phyloP scores from a whole-genome alignment of 2,329 filamentous ascomycete species.

The Xylaria arbuscula region DNA sequence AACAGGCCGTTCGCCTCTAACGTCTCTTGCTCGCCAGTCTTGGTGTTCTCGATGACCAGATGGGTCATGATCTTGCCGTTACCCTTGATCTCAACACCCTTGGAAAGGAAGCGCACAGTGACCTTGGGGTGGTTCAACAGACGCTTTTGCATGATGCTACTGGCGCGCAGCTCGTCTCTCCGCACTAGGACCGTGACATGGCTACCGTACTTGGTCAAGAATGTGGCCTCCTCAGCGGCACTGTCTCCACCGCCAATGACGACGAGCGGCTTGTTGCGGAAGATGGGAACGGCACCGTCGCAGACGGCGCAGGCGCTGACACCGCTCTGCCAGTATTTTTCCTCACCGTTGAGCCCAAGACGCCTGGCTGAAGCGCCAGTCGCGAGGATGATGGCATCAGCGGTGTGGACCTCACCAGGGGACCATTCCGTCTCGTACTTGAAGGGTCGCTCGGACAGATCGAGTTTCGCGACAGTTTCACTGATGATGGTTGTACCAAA shows the following conservation, averaged over 20 bases:
- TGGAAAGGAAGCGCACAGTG: slow-evolving; percentile 86
- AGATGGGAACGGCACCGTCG: slow-evolving; percentile 96
- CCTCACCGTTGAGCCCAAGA: slow-evolving; percentile 85
- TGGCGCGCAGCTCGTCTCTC: slow-evolving; percentile 85
- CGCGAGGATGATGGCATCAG: slow-evolving; percentile 92
- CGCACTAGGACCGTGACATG: slow-evolving; percentile 95
- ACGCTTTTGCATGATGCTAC: slow-evolving; percentile 90
- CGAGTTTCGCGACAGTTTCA: slow-evolving; percentile 90
- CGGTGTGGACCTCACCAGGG: slow-evolving; percentile 84
- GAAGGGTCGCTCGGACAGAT: slow-evolving; percentile 86
- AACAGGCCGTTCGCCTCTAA: slow-evolving; percentile 92
- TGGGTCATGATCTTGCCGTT: slow-evolving; percentile 91
- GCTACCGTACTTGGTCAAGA: slow-evolving; percentile 96
- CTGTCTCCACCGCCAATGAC: slow-evolving; percentile 98
- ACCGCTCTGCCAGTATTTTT: slow-evolving; percentile 97
- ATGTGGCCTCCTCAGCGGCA: slow-evolving; percentile 96
- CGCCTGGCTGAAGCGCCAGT: slow-evolving; percentile 93
- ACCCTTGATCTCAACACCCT: slow-evolving; percentile 84
- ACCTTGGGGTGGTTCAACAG: slow-evolving; percentile 88
- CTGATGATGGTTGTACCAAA: slow-evolving; percentile 94
- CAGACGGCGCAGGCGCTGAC: slow-evolving; percentile 97
- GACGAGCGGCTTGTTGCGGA: slow-evolving; percentile 93
- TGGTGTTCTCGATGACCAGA: slow-evolving; percentile 82
- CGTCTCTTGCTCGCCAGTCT: slow-evolving; percentile 81
- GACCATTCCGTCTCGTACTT: slow-evolving; percentile 92